Evolutionary conservation across 495 filamentous ascomycete genomes (phyloP).

Genomic region (Hypoxylon fuscum): DNA sequence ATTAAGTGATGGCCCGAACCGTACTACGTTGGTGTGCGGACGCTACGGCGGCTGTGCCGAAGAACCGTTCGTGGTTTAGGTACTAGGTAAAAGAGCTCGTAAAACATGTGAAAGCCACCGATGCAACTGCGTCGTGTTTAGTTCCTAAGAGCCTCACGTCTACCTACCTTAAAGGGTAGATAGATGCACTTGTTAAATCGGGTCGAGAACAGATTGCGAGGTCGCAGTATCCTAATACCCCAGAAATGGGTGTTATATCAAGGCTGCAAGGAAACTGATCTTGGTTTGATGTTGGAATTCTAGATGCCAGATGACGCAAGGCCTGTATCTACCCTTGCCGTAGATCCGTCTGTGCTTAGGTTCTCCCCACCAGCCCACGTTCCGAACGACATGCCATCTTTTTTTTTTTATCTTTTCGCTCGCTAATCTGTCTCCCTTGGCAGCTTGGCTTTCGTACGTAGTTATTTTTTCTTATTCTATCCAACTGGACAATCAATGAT

Average conservation of each 20-base stretch:
- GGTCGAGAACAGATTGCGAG: slow-evolving; percentile 13
- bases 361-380: slow-evolving; percentile 23
- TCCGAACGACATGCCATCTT: slow-evolving; percentile 14
- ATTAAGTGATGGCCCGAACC: not conserved
- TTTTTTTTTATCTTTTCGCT: not conserved
- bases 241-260: not conserved
- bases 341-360: slow-evolving; percentile 35
- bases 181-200: not conserved
- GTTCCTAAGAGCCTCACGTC: not conserved
- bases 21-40: not conserved
- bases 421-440: slow-evolving; percentile 23
- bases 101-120: too few species aligned
- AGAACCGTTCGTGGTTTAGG: too few species aligned
- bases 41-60: not conserved
- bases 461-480: slow-evolving; percentile 23
- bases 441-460: too few species aligned
- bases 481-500: slow-evolving; percentile 1
- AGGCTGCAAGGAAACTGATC: slow-evolving; percentile 10
- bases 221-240: not conserved
- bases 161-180: too few species aligned
- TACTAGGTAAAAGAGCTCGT: not conserved
- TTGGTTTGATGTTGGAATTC: slow-evolving; percentile 19
- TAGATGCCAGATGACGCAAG: slow-evolving; percentile 30
- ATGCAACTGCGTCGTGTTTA: not conserved
- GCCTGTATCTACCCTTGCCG: slow-evolving; percentile 15